These are phyloP conservation scores for Desmodesmus armatus DNA, from an alignment of 139 green algal species.

Conservation along the genomic window DNA sequence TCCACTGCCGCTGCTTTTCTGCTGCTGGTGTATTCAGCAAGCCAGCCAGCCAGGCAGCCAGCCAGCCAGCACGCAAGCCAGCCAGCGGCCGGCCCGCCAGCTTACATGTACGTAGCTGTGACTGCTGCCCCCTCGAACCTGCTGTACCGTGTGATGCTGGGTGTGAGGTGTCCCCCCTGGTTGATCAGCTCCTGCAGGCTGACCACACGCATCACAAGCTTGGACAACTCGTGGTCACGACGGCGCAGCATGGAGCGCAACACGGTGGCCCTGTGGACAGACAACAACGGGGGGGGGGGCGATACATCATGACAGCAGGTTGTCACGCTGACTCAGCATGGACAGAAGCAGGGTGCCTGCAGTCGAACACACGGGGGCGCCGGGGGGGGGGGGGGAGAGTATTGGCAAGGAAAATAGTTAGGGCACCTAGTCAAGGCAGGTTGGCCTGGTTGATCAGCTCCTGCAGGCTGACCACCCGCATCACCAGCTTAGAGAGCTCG, in stretches of 20 bases:
- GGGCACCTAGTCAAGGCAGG: not conserved
- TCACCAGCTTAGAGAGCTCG: conserved; percentile 42
- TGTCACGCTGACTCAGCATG: not conserved
- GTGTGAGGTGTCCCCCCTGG: conserved; percentile 12
- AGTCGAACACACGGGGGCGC: too few relatives aligned
- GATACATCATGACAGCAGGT: not conserved
- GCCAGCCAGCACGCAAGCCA: not conserved
- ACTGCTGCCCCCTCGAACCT: conserved; percentile 1
- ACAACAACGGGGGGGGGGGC: not conserved
- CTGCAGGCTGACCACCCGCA: conserved; percentile 39
- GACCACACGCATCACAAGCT: conserved; percentile 43
- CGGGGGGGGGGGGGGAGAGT: not conserved
- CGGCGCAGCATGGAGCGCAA: conserved; percentile 32
- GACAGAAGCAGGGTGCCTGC: not conserved
- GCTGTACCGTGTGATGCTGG: conserved; percentile 36
- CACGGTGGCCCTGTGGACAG: not conserved
- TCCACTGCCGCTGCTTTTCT: not conserved
- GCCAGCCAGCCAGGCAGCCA: too few relatives aligned
- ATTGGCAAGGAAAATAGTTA: not conserved
- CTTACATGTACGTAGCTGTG: not conserved
- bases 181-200: conserved; percentile 45
- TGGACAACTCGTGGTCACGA: conserved; percentile 38
- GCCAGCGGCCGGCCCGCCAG: not conserved
- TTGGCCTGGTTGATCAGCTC: conserved; percentile 10
- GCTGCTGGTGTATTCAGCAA: too few relatives aligned